Base-by-base conservation (phyloP, 192 early-diverging fungal genomes). In the Mortierella hygrophila region DNA sequence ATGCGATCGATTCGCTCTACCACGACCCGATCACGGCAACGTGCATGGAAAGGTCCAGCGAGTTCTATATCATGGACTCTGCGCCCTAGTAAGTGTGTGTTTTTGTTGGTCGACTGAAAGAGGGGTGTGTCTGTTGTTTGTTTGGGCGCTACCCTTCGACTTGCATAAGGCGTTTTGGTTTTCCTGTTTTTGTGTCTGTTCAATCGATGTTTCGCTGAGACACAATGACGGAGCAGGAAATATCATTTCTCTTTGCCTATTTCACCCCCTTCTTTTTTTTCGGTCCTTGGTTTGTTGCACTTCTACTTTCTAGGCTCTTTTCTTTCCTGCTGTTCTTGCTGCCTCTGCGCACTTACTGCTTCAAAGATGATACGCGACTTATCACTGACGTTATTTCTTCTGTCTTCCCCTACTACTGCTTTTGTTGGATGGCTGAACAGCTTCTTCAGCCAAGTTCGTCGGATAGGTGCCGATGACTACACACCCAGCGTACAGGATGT, bases 401-500 rank as follows among this genome's bases (percentile, higher is more conserved):
- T 26, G 7, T 10, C 55, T 65, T 32, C 29, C 29, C 55, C 29
- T 65, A 32, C 60, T 65, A 29, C 26, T 65, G 16, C 60, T 32
- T 29, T 13, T 65, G 23, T 63, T 63, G 29, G 13, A 13, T 29
- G 23, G 60, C 23, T 42, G 18, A 4, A 52, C 75, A 96, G 95
- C 90, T 99, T 98, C 91, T 98, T 99, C 88, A 94, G 94, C 77
- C 91, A 97, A 74, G 94, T 98, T 42, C 94, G 95, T 68, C 93
- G 98, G 74, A 95, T 99, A 60, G 95, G 94, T 38, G 89, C 92
- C 41, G 90, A 93, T n/a, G 93, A 97, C 77, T 99, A 97, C 86
- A 86, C 95, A 69, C 98, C 98, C 23, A 96, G 90, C 69, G 97
- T 97, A 75, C 95, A 96, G 77, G 98, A 99, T 88, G 96, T 99